Evolutionary conservation across 2,329 filamentous ascomycete species (phyloP).

Genomic region (Escovopsis sp.): DNA sequence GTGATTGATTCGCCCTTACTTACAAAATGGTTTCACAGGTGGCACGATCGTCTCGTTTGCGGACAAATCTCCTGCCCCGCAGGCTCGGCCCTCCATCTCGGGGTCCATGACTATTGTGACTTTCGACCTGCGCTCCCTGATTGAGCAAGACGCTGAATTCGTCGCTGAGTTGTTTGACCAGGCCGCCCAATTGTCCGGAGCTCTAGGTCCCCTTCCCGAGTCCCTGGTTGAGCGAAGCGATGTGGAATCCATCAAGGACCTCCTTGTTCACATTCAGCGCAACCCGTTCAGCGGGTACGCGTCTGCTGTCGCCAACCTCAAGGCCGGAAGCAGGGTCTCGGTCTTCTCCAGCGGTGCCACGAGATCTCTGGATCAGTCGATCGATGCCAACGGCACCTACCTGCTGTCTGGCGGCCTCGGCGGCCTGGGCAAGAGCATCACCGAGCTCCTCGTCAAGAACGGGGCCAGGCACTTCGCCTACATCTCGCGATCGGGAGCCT

Average conservation of each 20-base stretch:
- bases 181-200: slow-evolving; percentile 3
- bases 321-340: slow-evolving; percentile 8
- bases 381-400: slow-evolving; percentile 31
- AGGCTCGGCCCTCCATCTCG: slow-evolving; percentile 5
- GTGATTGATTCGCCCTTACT: neutral
- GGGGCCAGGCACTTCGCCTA: slow-evolving; percentile 39
- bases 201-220: neutral
- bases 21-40: slow-evolving; percentile 8
- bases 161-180: slow-evolving; percentile 15
- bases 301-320: slow-evolving; percentile 6
- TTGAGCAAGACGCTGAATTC: slow-evolving; percentile 18
- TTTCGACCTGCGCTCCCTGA: slow-evolving; percentile 19
- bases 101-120: slow-evolving; percentile 15
- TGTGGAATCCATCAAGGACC: slow-evolving; percentile 12
- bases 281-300: slow-evolving; percentile 13
- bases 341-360: slow-evolving; percentile 10
- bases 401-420: slow-evolving; percentile 42
- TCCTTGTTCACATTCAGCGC: slow-evolving; percentile 14
- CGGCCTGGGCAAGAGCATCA: slow-evolving; percentile 40
- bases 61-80: slow-evolving; percentile 10
- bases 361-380: slow-evolving; percentile 14
- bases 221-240: slow-evolving; percentile 5
- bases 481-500: slow-evolving; percentile 33
- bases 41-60: slow-evolving; percentile 20
- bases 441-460: slow-evolving; percentile 31